Evolutionary conservation across 73 alveolate species (phyloP), one percentile per base, ranked within the genome.

Genomic region (Loxodes magnus): DNA sequence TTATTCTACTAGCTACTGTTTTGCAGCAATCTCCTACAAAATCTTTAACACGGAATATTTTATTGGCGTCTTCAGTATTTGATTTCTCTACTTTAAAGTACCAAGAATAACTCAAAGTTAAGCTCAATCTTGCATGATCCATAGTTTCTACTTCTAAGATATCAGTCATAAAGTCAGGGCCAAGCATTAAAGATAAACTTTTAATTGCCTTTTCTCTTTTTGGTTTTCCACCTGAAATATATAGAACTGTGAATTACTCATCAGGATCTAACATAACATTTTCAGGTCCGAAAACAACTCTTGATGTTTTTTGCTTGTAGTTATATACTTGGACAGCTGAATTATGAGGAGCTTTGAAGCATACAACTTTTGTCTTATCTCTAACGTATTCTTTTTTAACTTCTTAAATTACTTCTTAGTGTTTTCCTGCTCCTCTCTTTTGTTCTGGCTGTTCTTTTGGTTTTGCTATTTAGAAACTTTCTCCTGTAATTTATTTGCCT

Each of bases 201-300:
- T 63, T 43, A 16, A 74, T 75, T 15, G 24, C 35, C 3, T 44
- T 56, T 46, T 80, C 94, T 49, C 12, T 22, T 34, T 73, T 73
- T 2, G 94, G 94, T 17, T 52, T 33, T 0, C 94, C 88, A 4
- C 94, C 87, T 6, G 82, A 60, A 4, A 80, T 33, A 15, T 36
- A 67, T 16, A 76, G 10, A 3, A 80, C 86, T 21, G 94, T 68
- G 31, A 80, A 43, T 42, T 80, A 73, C 58, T 80, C 94, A 48
- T 74, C 79, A 12, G 94, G 94, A 48, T 74, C 83, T 10, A 80
- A 74, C 79, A 80, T 76, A 0, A 80, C 71, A 31, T 73, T 64
- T 19, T 75, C 88, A 12, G 94, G 94, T 16, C 94, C 94, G 49
- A 73, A 80, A 5, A 80, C 75, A n/a, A 80, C 74, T 52, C 88